Evolutionary conservation across 192 early-diverging fungal species (phyloP), one percentile per base, ranked within the genome.

Genomic region (Coemansia sp.): DNA sequence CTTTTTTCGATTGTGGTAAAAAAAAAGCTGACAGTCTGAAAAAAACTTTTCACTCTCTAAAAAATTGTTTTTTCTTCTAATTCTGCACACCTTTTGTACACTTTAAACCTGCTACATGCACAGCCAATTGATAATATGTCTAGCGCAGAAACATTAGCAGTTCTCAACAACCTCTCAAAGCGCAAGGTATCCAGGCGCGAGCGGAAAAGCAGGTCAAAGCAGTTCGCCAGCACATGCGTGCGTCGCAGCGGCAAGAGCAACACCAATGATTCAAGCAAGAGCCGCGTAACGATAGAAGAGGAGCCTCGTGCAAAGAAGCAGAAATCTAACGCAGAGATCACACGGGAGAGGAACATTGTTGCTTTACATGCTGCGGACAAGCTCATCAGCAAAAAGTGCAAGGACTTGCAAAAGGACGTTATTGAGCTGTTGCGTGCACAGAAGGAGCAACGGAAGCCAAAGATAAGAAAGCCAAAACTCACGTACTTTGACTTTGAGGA

Each of bases 401-500:
- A 66, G 66, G 66, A 56, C 43, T 20, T 80, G 62, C 72, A 75
- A 40, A 51, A 53, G 29, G 63, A 75, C 7, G 46, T 80, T 9
- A 5, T 80, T 23, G 78, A 80, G 65, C 68, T 80, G 26, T 5
- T 80, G 58, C 55, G 63, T 25, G 78, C 78, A 21, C 68, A 71
- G 35, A 68, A 67, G 33, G 78, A 80, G 30, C 72, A 66, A 23
- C 56, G 78, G 4, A 46, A 28, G 58, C 71, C 78, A 13, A 64
- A 65, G 37, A 12, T 68, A 0, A 55, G 66, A 30, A 74, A 63
- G 56, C 61, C 63, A 21, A 71, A 59, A 48, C 61, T 70, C 25
- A 40, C 68, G 12, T 80, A 65, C 63, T 74, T 71, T 59, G 77
- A 80, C 53, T 80, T 80, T 66, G 68, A 80, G 23, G 76, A 79